phyloP scores from a whole-genome alignment of 495 filamentous ascomycete genomes.

The Cryomyces minteri region DNA sequence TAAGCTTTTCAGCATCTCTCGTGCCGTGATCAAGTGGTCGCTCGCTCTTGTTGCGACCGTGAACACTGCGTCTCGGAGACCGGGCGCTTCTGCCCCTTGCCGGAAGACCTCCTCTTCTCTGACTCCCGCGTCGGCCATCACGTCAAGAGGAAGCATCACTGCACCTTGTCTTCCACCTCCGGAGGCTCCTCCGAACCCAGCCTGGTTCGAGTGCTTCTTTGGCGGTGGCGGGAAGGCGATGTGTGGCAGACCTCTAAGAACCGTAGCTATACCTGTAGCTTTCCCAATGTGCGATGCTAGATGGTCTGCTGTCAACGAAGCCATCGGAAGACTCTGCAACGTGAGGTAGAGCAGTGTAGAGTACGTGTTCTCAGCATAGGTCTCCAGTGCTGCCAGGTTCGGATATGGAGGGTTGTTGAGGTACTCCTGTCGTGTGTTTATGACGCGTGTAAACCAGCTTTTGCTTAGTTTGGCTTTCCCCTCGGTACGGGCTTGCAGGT shows the following conservation, averaged over 20 bases:
- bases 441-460: conserved; percentile 63
- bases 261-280: conserved; percentile 68
- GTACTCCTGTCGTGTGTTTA: conserved; percentile 62
- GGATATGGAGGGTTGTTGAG: conserved; percentile 71
- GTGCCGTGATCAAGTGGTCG: conserved; percentile 85
- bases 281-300: conserved; percentile 89
- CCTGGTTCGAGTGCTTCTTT: conserved; percentile 30
- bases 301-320: conserved; percentile 75
- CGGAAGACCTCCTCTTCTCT: conserved; percentile 80
- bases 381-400: conserved; percentile 53
- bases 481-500: conserved; percentile 35
- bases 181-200: conserved; percentile 18
- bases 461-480: conserved; percentile 45
- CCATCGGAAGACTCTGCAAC: conserved; percentile 53
- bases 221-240: conserved; percentile 60
- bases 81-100: conserved; percentile 53
- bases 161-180: conserved; percentile 35
- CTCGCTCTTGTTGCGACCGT: conserved; percentile 79
- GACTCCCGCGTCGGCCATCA: conserved; percentile 66
- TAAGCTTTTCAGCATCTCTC: conserved; percentile 75
- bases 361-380: conserved; percentile 87
- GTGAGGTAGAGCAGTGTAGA: conserved; percentile 84
- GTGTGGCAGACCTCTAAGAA: conserved; percentile 66
- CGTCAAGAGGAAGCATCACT: conserved; percentile 66
- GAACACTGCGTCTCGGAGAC: conserved; percentile 78